These are phyloP conservation scores for Pseudomicrostroma phylloplanum DNA, from an alignment of 1,284 basidiomycete species.

Conservation along the genomic window DNA sequence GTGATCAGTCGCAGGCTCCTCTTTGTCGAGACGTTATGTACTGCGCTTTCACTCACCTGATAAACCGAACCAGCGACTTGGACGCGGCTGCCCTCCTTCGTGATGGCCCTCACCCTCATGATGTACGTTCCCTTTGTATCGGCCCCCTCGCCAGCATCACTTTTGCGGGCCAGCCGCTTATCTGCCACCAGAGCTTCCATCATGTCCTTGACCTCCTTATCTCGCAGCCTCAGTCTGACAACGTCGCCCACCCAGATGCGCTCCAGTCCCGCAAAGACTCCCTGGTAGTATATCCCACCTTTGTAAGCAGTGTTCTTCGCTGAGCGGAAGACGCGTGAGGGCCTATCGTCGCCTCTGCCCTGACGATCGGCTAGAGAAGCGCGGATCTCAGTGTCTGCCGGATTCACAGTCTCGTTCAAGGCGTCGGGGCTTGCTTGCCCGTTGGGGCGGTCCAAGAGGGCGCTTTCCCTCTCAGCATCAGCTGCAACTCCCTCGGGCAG, in stretches of 20 bases:
- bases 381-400: constrained; percentile 1
- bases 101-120: constrained; percentile 20
- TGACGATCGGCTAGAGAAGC: constrained; percentile 1
- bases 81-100: neutral
- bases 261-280: constrained; percentile 31
- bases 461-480: neutral
- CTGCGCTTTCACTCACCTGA: neutral
- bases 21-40: no score
- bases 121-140: constrained; percentile 25
- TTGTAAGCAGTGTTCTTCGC: no score
- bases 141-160: constrained; percentile 17
- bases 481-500: neutral
- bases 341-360: no score
- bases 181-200: constrained; percentile 19
- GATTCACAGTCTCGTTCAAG: neutral
- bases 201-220: constrained; percentile 24
- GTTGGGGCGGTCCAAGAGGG: neutral
- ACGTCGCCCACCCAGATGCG: constrained; percentile 40
- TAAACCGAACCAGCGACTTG: neutral
- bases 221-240: constrained; percentile 25
- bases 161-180: constrained; percentile 14
- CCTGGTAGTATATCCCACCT: constrained; percentile 25
- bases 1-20: no score
- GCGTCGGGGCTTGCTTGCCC: neutral
- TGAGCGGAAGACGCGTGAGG: no score